Evolutionary conservation across 441 rosid genomes (phyloP), one percentile per base, ranked within the genome.

Genomic region (Erodium texanum): DNA sequence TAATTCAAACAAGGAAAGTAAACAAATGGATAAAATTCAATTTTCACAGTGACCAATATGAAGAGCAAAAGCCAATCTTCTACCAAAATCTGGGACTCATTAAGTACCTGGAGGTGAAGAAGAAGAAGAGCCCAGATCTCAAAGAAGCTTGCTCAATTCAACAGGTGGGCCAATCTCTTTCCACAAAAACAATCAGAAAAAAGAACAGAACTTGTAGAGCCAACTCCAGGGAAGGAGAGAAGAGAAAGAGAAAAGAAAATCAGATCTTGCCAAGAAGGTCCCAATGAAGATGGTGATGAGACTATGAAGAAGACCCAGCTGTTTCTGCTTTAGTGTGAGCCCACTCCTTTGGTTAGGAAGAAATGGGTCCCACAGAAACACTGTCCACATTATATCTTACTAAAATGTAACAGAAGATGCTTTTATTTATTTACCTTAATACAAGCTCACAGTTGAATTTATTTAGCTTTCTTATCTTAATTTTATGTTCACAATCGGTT

Each of bases 261-360:
- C 20, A 50, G 58, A 50, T 50, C 58, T 50, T 50, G 58, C 16
- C 20, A 50, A 50, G 58, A 50, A 50, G 58, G 15, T 50, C 8
- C 8, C 58, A 50, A 50, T 50, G 58, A 3, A 15, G 58, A 50
- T 50, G 20, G 19, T 50, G 58, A 50, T 50, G 58, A 50, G 58
- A 50, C 19, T 50, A 16, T 50, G 58, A 50, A 50, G 58, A 50
- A 50, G 58, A 50, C 19, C 58, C 58, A 50, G 58, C 58, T 50
- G 58, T 50, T 50, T 50, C 58, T 50, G 58, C 19, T 50, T n/a
- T 50, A 16, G 58, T 50, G 58, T 50, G 20, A 50, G 58, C 58
- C 58, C 58, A 50, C 58, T 50, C 58, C 20, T 50, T 50, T 34
- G 58, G 20, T 50, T 50, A 15, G 58, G 19, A 16, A 14, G 15